A percentile compares a stretch with the other conserved stretches of the same genome.
Conservation (phyloP, 305 asterid species). For the Fraxinus albicans region DNA sequence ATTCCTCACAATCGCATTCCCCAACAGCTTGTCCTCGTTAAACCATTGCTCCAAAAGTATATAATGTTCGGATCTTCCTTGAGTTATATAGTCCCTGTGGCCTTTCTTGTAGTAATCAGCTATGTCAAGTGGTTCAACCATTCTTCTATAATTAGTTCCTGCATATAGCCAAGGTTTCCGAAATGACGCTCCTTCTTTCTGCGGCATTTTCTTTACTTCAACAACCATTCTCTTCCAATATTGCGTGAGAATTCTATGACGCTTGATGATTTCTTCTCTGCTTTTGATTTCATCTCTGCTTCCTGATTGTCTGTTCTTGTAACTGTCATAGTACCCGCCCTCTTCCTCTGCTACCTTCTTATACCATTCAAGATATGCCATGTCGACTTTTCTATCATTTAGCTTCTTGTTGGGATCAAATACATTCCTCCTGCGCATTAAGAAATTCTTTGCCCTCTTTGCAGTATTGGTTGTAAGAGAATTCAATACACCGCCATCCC, state of each 20-base stretch:
- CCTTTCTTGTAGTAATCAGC: constrained; percentile 34
- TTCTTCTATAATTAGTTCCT: constrained; percentile 38
- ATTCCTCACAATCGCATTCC: constrained; percentile 6
- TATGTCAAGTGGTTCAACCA: constrained; percentile 42
- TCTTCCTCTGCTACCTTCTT: constrained; percentile 18
- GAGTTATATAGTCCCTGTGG: constrained; percentile 19
- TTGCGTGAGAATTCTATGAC: constrained; percentile 18
- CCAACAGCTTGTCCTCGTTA: constrained; percentile 18
- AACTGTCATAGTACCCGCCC: constrained; percentile 33
- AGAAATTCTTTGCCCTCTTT: not conserved
- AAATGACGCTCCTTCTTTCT: constrained; percentile 15
- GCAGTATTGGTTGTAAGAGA: constrained; percentile 4
- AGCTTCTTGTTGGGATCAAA: constrained; percentile 34
- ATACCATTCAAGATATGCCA: constrained; percentile 38
- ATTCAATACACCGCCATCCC: not conserved
- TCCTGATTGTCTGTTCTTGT: not conserved
- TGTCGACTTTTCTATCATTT: constrained; percentile 26
- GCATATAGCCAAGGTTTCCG: constrained; percentile 33
- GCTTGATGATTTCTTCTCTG: constrained; percentile 25
- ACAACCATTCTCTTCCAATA: constrained; percentile 29
- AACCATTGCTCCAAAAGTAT: constrained; percentile 32
- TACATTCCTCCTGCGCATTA: not conserved
- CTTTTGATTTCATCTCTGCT: constrained; percentile 20
- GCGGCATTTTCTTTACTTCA: constrained; percentile 35
- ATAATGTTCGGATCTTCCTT: constrained; percentile 30